Base-by-base conservation (phyloP, 1,284 basidiomycete genomes). In the Rhodotorula sp. region DNA sequence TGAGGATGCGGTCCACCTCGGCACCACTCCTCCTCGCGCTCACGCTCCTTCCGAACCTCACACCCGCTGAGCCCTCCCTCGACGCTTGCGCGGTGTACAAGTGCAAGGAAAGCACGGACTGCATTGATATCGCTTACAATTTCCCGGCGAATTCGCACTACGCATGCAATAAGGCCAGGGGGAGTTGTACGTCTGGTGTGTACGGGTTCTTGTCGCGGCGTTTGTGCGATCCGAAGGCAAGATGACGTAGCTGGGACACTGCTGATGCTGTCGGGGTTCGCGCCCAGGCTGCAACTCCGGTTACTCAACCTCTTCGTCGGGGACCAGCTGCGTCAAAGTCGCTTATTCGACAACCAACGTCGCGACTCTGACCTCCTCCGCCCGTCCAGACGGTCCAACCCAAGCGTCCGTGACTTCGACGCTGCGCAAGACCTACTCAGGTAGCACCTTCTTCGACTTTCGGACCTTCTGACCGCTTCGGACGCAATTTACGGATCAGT, bases 401-500 rank as follows among this genome's bases (percentile, higher is more conserved):
- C 34, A 44, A 2, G 63, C 67, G 2, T 49, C 54, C 15, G 63
- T 63, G 11, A 69, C 59, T 22, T 59, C 67, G 17, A 11, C 8
- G 17, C 57, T 70, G n/a, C 27, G 24, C 20, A 56, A 57, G 8
- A 57, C 64, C 27, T 70, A 70, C 44, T n/a, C 36, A 7, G 68
- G 68, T 0, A 9, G 51, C n/a, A 46, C 56, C 32, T 70, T 70
- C 60, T 70, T 66, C 60, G 68, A 70, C 52, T 44, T 32, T 8
- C 66, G 55, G 48, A 46, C 30, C 44, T 66, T 57, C 54, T 59
- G 46, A 51, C 39, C 49, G 29, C 19, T 15, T 10, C 56, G 4
- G 68, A 70, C 44, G 64, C 65, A 32, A 70, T 64, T 6, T 51
- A 70, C 58, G 68, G 68, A 0, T 6, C 27, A 10, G 63, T 70